Evolutionary conservation across 2,329 filamentous ascomycete genomes (phyloP).

Genomic region (Calonectria pseudoturangicola): DNA sequence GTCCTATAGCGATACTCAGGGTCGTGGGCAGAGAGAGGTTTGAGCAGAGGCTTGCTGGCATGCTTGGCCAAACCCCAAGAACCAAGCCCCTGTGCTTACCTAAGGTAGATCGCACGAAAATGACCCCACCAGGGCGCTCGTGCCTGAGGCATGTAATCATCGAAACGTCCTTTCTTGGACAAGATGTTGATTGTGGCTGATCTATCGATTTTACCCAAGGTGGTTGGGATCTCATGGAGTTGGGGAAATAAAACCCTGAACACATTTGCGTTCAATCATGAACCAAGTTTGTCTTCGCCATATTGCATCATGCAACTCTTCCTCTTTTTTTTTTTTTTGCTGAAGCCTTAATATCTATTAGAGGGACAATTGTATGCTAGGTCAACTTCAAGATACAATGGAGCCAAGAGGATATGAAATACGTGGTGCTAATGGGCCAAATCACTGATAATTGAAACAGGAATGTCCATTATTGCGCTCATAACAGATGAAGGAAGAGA

Average conservation of each 20-base stretch:
- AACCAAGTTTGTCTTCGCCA: background rate
- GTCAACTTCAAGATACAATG: background rate
- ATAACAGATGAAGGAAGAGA: no score
- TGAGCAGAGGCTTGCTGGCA: slow-evolving; percentile 49
- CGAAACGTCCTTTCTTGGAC: slow-evolving; percentile 10
- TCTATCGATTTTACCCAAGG: no score
- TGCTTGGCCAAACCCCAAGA: slow-evolving; percentile 42
- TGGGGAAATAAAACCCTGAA: no score
- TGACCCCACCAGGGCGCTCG: slow-evolving; percentile 39
- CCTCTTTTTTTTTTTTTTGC: background rate
- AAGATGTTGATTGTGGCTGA: background rate
- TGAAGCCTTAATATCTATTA: background rate
- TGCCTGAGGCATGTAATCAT: slow-evolving; percentile 49
- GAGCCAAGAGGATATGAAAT: background rate
- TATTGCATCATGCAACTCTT: background rate
- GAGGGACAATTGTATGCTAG: background rate
- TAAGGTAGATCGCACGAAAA: slow-evolving; percentile 43
- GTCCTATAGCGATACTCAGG: slow-evolving; percentile 53
- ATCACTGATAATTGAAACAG: no score
- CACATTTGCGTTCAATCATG: background rate
- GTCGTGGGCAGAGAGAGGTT: slow-evolving; percentile 49
- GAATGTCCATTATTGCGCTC: no score
- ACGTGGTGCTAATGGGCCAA: no score
- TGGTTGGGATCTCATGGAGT: no score
- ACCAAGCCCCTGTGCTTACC: slow-evolving; percentile 55